phyloP scores from a whole-genome alignment of 2,329 filamentous ascomycete genomes.

The Ophiostoma tasmaniense region DNA sequence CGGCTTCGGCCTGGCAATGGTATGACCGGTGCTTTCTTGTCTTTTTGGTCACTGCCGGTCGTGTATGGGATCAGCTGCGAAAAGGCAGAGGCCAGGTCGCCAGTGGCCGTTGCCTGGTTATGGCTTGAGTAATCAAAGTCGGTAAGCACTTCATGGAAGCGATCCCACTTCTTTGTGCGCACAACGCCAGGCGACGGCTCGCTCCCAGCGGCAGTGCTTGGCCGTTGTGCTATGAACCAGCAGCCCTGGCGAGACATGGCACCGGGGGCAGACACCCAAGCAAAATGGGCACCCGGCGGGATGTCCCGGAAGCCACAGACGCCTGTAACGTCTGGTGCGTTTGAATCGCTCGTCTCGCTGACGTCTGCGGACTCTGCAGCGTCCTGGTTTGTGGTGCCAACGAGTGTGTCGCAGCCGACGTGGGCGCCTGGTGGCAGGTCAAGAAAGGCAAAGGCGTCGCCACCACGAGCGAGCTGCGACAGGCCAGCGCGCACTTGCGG shows the following conservation, averaged over 20 bases:
- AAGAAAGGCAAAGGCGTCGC: conserved; percentile 46
- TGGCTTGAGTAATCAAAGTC: conserved; percentile 33
- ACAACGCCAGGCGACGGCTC: conserved; percentile 24
- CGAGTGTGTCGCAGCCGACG: conserved; percentile 45
- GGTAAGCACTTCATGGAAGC: conserved; percentile 44
- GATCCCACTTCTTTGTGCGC: conserved; percentile 48
- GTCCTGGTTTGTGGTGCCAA: conserved; percentile 32
- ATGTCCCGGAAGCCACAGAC: conserved; percentile 49
- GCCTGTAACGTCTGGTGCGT: neutral
- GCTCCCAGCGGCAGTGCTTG: neutral
- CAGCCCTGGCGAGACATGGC: conserved; percentile 46
- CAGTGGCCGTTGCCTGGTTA: conserved; percentile 37
- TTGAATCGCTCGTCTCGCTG: neutral
- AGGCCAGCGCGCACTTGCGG: neutral
- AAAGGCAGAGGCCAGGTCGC: conserved; percentile 33
- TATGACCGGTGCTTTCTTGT: conserved; percentile 1
- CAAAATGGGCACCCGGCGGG: conserved; percentile 48
- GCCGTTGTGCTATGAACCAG: conserved; percentile 41
- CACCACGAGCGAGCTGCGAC: conserved; percentile 23
- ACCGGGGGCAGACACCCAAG: conserved; percentile 47
- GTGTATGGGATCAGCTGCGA: conserved; percentile 39
- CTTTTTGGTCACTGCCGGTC: neutral
- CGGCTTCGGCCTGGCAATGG: neutral
- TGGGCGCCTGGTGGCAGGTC: conserved; percentile 40
- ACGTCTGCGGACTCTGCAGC: conserved; percentile 18